phyloP scores from a whole-genome alignment of 768 basidiomycete genomes.

The Tubosaeta sp. region DNA sequence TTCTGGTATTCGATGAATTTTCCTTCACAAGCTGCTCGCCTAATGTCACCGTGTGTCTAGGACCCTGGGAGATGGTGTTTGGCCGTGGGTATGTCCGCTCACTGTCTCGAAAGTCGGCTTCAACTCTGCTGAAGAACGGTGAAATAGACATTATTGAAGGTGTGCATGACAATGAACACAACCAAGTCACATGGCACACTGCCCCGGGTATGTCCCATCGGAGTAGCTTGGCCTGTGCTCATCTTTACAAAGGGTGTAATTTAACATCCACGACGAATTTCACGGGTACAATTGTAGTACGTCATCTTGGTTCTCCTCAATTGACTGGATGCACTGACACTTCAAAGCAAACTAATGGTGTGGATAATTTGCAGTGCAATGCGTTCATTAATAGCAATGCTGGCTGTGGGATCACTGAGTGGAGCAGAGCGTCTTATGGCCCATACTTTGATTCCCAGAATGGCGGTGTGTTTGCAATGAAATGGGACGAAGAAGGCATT shows the following conservation, averaged over 20 bases:
- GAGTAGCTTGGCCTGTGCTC: not conserved
- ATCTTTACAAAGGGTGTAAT: slow-evolving; percentile 45
- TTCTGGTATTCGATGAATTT: slow-evolving; percentile 51
- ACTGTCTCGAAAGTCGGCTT: not conserved
- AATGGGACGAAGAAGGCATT: slow-evolving; percentile 78
- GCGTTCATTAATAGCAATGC: slow-evolving; percentile 51
- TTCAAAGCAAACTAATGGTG: slow-evolving; percentile 42
- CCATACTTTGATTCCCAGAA: slow-evolving; percentile 73
- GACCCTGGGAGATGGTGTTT: slow-evolving; percentile 45
- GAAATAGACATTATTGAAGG: slow-evolving; percentile 86
- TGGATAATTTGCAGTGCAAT: slow-evolving; percentile 53
- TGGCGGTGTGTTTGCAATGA: slow-evolving; percentile 86
- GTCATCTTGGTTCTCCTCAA: slow-evolving; percentile 21
- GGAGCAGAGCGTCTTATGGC: slow-evolving; percentile 81
- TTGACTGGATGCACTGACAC: slow-evolving; percentile 1
- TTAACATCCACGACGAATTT: slow-evolving; percentile 52
- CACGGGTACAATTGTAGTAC: slow-evolving; percentile 60
- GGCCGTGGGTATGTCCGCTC: slow-evolving; percentile 54
- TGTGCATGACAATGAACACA: slow-evolving; percentile 80
- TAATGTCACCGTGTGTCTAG: slow-evolving; percentile 13
- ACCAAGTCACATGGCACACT: slow-evolving; percentile 82
- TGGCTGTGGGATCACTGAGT: slow-evolving; percentile 76
- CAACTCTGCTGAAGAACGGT: slow-evolving; percentile 46
- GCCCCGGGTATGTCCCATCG: slow-evolving; percentile 42
- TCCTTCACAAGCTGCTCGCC: not conserved